Conservation (phyloP, 2,329 filamentous ascomycete genomes). For the Chaetoscypha palmicola region DNA sequence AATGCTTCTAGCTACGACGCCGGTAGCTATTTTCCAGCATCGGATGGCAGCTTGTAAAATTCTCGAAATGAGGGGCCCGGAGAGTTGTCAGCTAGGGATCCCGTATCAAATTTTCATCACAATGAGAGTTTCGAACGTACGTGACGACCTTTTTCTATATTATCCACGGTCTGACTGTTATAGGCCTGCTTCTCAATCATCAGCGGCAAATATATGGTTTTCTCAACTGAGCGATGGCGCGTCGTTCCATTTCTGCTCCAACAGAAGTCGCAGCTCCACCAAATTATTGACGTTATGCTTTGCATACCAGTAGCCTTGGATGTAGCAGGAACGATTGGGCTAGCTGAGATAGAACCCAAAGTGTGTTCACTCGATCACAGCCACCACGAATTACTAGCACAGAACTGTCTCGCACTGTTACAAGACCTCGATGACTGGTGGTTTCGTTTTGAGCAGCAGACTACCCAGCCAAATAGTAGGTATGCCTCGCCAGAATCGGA, state of each 20-base stretch:
- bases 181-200: slow-evolving; percentile 4
- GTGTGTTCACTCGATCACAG: background rate
- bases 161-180: background rate
- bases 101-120: slow-evolving; percentile 1
- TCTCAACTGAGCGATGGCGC: background rate
- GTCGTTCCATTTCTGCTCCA: background rate
- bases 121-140: slow-evolving; percentile 2
- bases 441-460: background rate
- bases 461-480: background rate
- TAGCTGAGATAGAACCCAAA: background rate
- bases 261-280: background rate
- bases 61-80: slow-evolving; percentile 2
- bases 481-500: background rate
- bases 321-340: background rate
- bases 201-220: background rate
- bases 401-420: background rate
- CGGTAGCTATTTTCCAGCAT: slow-evolving; percentile 3
- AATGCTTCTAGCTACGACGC: slow-evolving; percentile 1
- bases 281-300: slow-evolving; percentile 3
- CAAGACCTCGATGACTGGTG: slow-evolving; percentile 1
- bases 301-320: background rate
- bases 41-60: background rate
- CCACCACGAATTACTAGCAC: background rate
- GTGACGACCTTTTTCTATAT: background rate
- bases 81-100: slow-evolving; percentile 2